Percentiles rank a stretch among this genome's conserved stretches.
Conservation (phyloP, 257 asterid species). For the Thymus quinquecostatus region DNA sequence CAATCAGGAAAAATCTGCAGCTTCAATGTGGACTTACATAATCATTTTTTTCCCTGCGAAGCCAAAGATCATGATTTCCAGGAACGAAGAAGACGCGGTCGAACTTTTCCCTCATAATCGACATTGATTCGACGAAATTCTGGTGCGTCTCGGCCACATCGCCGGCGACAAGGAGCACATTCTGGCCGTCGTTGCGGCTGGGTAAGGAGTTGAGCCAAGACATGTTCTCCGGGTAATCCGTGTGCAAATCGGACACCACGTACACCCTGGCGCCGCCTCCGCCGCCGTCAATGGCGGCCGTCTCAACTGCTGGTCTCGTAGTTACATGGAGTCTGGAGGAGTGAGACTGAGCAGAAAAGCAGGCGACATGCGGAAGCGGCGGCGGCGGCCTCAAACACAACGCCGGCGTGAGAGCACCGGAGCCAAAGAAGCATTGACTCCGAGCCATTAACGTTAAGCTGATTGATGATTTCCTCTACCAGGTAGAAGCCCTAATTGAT, state of each 20-base stretch:
- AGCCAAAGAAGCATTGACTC: conserved; percentile 34
- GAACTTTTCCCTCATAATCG: conserved; percentile 69
- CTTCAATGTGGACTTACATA: conserved; percentile 41
- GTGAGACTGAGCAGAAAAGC: conserved; percentile 23
- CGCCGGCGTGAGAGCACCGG: conserved; percentile 30
- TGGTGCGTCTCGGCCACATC: conserved; percentile 83
- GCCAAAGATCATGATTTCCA: conserved; percentile 92
- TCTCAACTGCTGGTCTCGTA: conserved; percentile 51
- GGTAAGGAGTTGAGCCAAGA: conserved; percentile 62
- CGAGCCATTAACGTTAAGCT: conserved; percentile 38
- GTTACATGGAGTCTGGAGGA: conserved; percentile 22
- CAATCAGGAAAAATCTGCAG: not conserved
- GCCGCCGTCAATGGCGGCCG: conserved; percentile 29
- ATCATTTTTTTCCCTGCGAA: conserved; percentile 56
- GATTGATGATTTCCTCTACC: not conserved
- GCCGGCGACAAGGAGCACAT: conserved; percentile 80
- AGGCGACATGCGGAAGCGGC: conserved; percentile 29
- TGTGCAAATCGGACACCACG: conserved; percentile 86
- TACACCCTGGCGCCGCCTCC: conserved; percentile 47
- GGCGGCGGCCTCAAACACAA: conserved; percentile 7
- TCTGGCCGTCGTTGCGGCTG: conserved; percentile 32
- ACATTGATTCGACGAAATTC: conserved; percentile 66
- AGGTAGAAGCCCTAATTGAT: conserved; percentile 1
- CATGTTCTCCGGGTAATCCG: conserved; percentile 78
- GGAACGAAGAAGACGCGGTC: conserved; percentile 79